Percentiles rank a stretch among this genome's conserved stretches.
Conservation (phyloP, 2,329 filamentous ascomycete species). For the Exutisphaerella laricina region DNA sequence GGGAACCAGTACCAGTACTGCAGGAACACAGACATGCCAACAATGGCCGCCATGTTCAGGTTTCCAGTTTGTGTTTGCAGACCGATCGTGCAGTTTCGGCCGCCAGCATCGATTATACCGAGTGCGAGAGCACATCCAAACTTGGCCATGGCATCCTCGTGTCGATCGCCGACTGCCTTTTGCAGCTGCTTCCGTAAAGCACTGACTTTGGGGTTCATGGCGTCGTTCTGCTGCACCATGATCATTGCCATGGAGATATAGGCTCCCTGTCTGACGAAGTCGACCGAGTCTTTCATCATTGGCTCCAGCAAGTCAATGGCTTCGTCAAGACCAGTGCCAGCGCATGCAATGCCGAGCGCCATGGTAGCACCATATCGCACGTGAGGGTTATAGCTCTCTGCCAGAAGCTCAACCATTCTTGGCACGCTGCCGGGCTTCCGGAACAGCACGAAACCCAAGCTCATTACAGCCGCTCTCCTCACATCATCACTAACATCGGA, state of each 20-base stretch:
- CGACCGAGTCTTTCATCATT: constrained; percentile 98
- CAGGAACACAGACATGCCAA: constrained; percentile 96
- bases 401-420: constrained; percentile 96
- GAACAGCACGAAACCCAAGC: constrained; percentile 96
- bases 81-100: constrained; percentile 96
- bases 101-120: constrained; percentile 95
- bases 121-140: constrained; percentile 91
- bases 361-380: constrained; percentile 97
- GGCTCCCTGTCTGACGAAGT: constrained; percentile 96
- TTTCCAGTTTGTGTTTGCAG: constrained; percentile 97
- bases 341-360: constrained; percentile 96
- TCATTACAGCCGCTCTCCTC: constrained; percentile 92
- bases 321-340: constrained; percentile 90
- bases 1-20: constrained; percentile 99
- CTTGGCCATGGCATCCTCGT: constrained; percentile 99
- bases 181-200: constrained; percentile 86
- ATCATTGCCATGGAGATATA: constrained; percentile 96
- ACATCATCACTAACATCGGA: constrained; percentile 99
- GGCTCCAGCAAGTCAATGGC: constrained; percentile 95
- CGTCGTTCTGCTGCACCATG: constrained; percentile 98
- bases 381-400: constrained; percentile 98
- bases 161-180: constrained; percentile 89
- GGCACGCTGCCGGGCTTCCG: constrained; percentile 94
- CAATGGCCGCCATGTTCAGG: constrained; percentile 96
- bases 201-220: constrained; percentile 94